These are phyloP conservation scores for Raffaelea arxii DNA, from an alignment of 2,329 filamentous ascomycete genomes.

Conservation along the genomic window DNA sequence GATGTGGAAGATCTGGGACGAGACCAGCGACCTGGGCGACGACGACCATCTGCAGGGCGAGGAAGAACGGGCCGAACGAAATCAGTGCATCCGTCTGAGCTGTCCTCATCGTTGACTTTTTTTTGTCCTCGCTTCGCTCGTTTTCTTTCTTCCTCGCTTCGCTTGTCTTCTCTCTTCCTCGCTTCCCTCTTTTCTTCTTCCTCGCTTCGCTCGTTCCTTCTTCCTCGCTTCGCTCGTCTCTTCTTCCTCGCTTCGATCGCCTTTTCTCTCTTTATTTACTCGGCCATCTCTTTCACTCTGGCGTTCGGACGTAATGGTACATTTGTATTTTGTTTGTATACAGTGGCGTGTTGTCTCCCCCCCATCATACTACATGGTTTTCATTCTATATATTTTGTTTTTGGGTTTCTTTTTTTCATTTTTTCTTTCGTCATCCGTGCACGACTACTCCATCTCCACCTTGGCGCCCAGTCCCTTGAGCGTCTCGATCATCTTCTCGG, in stretches of 20 bases:
- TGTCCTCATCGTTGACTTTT: constrained; percentile 25
- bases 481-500: constrained; percentile 91
- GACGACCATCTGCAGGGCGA: constrained; percentile 71
- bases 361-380: neutral
- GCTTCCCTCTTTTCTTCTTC: no score
- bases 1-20: constrained; percentile 74
- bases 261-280: no score
- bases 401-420: neutral
- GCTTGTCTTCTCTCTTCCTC: no score
- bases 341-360: constrained; percentile 4
- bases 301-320: no score
- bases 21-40: constrained; percentile 75
- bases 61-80: constrained; percentile 56
- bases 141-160: no score
- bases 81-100: constrained; percentile 22
- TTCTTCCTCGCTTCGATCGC: no score
- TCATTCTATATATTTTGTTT: neutral
- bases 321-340: constrained; percentile 19
- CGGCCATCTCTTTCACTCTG: no score
- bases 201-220: no score
- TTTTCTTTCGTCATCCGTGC: neutral
- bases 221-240: no score
- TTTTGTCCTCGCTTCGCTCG: no score
- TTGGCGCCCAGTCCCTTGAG: constrained; percentile 90
- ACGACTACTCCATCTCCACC: constrained; percentile 75